Base-by-base conservation (phyloP, 1,139 yeast species). In the Magnusiomyces tetraspermus region DNA sequence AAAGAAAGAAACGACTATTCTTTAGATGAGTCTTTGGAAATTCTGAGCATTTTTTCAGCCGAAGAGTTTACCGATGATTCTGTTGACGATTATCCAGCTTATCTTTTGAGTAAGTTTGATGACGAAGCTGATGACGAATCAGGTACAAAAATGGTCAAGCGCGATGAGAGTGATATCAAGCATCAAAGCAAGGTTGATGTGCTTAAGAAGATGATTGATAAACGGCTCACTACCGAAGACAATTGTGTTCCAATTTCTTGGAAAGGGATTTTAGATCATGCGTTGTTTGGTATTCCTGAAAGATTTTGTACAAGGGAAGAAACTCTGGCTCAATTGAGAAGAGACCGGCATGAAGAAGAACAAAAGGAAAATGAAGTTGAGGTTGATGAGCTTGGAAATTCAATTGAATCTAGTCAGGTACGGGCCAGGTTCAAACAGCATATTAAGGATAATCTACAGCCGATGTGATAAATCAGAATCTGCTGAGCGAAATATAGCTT, bases 181-280 rank as follows among this genome's bases (percentile, higher is more conserved):
- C 11, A 42, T 8, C 8, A 26, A 17, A 22, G 22, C 22, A 46
- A 46, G 17, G 43, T 46, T 13, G 36, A 46, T 13, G 33, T 17
- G n/a, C 11, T 46, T 17, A 46, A 46, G 19, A 22, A 24, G 36
- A 45, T 51, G 26, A 46, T 44, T 36, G 54, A 47, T 26, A 23
- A 47, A 19, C 49, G 46, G 49, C 19, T 47, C 15, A 49, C 51
- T 10, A 49, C 48, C 2, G 43, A 40, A 15, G 45, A 47, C 13
- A 52, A 59, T 23, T 61, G 65, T 47, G 58, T 56, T 1, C 56
- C 59, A n/a, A 57, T 61, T 40, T 60, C 64, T 0, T 61, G 65
- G 65, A 55, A 55, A 40, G 51, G 54, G 6, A 59, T 61, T n/a
- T 61, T 61, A 53, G 50, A 56, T 42, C 60, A 60, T 48, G 61